Evolutionary conservation across 139 green algal species (phyloP).

Genomic region (Chlamydomonas applanata): DNA sequence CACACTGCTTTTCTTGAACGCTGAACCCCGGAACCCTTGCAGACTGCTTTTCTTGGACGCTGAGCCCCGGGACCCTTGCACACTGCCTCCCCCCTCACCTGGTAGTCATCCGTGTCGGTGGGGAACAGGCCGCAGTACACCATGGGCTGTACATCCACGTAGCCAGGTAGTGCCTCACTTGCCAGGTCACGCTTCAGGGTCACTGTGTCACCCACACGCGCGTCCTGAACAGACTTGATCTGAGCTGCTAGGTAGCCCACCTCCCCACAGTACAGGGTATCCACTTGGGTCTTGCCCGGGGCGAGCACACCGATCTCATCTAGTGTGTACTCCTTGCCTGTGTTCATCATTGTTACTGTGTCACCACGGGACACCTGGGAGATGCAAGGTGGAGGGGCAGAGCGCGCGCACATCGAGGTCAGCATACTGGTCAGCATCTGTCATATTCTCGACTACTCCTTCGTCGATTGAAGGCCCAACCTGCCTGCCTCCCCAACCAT

Average conservation of each 20-base stretch:
- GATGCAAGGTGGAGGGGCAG: too few species aligned
- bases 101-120: constrained; percentile 77
- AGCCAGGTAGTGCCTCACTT: constrained; percentile 61
- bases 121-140: constrained; percentile 98
- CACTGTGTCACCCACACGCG: constrained; percentile 95
- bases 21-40: too few species aligned
- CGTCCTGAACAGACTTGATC: constrained; percentile 90
- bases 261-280: constrained; percentile 86
- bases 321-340: constrained; percentile 84
- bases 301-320: constrained; percentile 90
- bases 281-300: constrained; percentile 78
- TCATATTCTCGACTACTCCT: too few species aligned
- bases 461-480: too few species aligned
- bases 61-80: too few species aligned
- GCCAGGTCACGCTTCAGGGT: constrained; percentile 50
- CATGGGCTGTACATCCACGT: constrained; percentile 90
- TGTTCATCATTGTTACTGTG: constrained; percentile 89
- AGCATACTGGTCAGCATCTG: too few species aligned
- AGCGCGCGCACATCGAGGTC: neutral
- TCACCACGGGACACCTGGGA: constrained; percentile 68
- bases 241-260: constrained; percentile 89
- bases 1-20: too few species aligned
- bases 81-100: constrained; percentile 30
- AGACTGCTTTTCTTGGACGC: too few species aligned
- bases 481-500: neutral